Percentiles rank a stretch among this genome's conserved stretches.
Evolutionary conservation across 306 rosid species (phyloP).

Genomic region (Castanopsis chinensis): DNA sequence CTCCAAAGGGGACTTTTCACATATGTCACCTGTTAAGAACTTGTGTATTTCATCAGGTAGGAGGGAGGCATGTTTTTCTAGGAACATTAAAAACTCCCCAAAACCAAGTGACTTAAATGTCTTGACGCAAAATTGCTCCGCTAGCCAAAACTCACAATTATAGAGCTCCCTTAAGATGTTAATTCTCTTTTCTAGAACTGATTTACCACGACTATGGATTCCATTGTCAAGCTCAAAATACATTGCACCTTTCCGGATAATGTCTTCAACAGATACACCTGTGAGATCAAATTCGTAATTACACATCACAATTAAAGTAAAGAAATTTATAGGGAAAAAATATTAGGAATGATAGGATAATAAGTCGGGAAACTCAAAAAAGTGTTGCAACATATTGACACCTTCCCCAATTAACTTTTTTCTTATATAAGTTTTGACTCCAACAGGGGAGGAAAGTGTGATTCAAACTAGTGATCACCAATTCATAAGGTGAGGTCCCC

Average conservation of each 20-base stretch:
- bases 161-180: conserved; percentile 57
- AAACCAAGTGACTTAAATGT: conserved; percentile 72
- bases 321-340: conserved; percentile 13
- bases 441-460: too few relatives aligned
- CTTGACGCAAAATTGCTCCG: conserved; percentile 59
- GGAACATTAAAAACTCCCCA: conserved; percentile 64
- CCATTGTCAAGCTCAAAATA: conserved; percentile 53
- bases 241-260: conserved; percentile 47
- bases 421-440: too few relatives aligned
- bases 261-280: conserved; percentile 67
- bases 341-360: not conserved
- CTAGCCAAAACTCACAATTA: conserved; percentile 70
- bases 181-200: conserved; percentile 35
- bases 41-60: conserved; percentile 59
- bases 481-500: too few relatives aligned
- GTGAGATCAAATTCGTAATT: conserved; percentile 8
- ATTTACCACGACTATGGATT: conserved; percentile 19
- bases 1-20: conserved; percentile 46
- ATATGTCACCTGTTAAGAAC: conserved; percentile 35
- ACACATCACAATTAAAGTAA: conserved; percentile 12
- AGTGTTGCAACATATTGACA: not conserved
- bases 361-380: not conserved
- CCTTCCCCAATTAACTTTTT: not conserved
- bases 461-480: too few relatives aligned
- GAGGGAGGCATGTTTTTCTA: conserved; percentile 53